Base-by-base conservation (phyloP, 2,329 filamentous ascomycete species). In the Simplicillium sp. region DNA sequence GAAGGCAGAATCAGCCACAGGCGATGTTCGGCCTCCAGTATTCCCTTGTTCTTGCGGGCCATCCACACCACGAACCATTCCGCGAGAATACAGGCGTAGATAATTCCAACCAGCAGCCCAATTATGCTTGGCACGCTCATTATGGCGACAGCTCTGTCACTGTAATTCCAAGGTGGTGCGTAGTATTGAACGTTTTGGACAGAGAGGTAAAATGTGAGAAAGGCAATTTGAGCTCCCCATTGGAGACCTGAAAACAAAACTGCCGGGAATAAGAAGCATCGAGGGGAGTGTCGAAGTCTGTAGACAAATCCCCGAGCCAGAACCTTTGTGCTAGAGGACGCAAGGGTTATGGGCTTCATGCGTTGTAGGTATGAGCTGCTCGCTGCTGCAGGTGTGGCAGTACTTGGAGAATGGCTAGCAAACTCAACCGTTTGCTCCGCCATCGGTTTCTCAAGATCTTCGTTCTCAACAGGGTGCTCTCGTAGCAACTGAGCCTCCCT, bases 201-300 rank as follows among this genome's bases (percentile, higher is more conserved):
- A 0, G 74, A 78, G 28, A 76, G 59, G 46, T 78, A 77, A 51
- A 79, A 77, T 2, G 70, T 71, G 16, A 79, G 57, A 56, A 74
- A 77, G n/a, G 74, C 71, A 47, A 77, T 74, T 53, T 78, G 75
- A 25, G 71, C 62, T 4, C 74, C 74, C 74, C 74, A 78, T 50
- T 77, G 73, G 17, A 77, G 54, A 8, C 74, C 73, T 3, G 72
- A 71, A 45, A 70, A 77, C 46, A 73, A 64, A 9, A 77, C 72
- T 1, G 73, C 73, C 0, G 74, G 74, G 44, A 77, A 77, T 2
- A 65, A 64, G 50, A 77, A 77, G 34, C 77, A 60, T n/a, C 71
- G 67, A 38, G 77, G 56, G 0, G 70, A 77, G 47, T 77, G 69
- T 48, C 68, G 70, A 3, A 78, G 59, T 2, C 73, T 72, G 33